phyloP scores from a whole-genome alignment of 306 rosid genomes.

The Malus sylvestris region DNA sequence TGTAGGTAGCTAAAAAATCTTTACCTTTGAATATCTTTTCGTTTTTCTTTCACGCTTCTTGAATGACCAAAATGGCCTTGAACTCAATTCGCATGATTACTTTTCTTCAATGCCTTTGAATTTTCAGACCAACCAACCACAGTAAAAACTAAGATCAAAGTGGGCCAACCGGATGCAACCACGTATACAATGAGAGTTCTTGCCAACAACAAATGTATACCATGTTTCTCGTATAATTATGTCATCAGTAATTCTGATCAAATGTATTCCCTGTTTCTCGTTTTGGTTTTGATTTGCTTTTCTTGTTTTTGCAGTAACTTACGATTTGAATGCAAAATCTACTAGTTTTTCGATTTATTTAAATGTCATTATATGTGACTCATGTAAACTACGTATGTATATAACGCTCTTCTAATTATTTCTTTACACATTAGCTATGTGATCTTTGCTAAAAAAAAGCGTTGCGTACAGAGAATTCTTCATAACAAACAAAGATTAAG shows the following conservation, averaged over 20 bases:
- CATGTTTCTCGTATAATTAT: neutral
- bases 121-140: neutral
- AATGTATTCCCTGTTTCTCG: too few relatives aligned
- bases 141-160: neutral
- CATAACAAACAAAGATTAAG: neutral
- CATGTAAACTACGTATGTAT: neutral
- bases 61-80: slow-evolving; percentile 32
- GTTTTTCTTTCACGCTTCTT: neutral
- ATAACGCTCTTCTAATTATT: neutral
- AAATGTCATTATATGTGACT: neutral
- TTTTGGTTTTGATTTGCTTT: too few relatives aligned
- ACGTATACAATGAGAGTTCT: neutral
- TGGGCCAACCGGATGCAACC: neutral
- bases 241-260: too few relatives aligned
- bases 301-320: too few relatives aligned
- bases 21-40: neutral
- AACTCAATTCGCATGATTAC: neutral
- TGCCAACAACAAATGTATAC: neutral
- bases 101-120: neutral
- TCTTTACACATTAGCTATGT: neutral
- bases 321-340: too few relatives aligned
- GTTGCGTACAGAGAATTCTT: too few relatives aligned
- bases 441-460: neutral
- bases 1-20: slow-evolving; percentile 18
- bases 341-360: too few relatives aligned